phyloP scores from a whole-genome alignment of 2,329 filamentous ascomycete genomes.

The Colletotrichum camelliae region DNA sequence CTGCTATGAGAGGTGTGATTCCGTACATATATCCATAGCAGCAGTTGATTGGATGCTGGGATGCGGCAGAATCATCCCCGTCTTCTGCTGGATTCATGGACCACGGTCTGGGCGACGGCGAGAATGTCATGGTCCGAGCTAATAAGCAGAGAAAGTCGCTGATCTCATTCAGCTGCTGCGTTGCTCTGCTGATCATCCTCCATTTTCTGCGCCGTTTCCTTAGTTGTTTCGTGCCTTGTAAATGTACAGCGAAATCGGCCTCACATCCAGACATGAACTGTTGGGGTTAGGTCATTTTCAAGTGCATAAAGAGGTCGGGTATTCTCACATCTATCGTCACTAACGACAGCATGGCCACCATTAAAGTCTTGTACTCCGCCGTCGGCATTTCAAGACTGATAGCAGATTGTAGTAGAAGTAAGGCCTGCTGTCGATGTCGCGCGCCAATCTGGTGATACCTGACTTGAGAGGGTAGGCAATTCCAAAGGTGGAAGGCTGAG shows the following conservation, averaged over 20 bases:
- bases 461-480: background rate
- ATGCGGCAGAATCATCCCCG: background rate
- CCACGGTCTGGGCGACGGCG: background rate
- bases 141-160: background rate
- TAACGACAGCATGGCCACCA: background rate
- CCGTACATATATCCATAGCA: conserved; percentile 8
- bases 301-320: background rate
- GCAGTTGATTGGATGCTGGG: background rate
- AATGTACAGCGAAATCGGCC: background rate
- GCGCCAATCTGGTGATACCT: background rate
- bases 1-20: background rate
- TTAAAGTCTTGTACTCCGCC: background rate
- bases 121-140: background rate
- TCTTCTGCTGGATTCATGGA: background rate
- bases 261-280: background rate
- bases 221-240: background rate
- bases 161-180: background rate
- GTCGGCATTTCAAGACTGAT: background rate
- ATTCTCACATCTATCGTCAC: background rate
- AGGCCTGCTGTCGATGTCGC: background rate
- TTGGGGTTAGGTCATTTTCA: background rate
- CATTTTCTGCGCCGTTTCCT: background rate
- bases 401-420: background rate
- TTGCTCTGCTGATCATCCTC: background rate
- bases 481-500: background rate